Evolutionary conservation across 1,284 basidiomycete species (phyloP).

Genomic region (Puccinia hordei): DNA sequence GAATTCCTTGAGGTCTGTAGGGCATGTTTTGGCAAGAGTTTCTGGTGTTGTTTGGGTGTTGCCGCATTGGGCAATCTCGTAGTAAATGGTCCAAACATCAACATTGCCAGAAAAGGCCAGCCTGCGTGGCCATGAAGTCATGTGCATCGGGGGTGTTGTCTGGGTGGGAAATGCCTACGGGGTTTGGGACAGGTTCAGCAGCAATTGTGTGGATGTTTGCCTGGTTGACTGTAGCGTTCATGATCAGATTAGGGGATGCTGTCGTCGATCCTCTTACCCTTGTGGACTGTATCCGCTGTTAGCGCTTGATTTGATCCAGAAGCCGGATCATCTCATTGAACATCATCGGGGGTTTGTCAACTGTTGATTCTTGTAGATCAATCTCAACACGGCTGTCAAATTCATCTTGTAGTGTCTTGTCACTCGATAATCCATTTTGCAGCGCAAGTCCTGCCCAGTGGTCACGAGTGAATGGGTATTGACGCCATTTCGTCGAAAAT

Average conservation of each 20-base stretch:
- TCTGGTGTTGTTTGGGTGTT: background rate
- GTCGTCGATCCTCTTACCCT: too few species aligned
- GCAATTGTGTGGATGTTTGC: too few species aligned
- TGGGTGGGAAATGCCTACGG: too few species aligned
- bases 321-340: background rate
- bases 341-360: background rate
- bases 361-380: background rate
- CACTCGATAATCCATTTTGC: background rate
- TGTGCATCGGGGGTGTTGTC: slow-evolving; percentile 2
- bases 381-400: background rate
- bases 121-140: background rate
- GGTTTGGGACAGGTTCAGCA: too few species aligned
- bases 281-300: background rate
- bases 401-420: background rate
- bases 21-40: background rate
- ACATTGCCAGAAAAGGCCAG: slow-evolving; percentile 3
- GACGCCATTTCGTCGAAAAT: background rate
- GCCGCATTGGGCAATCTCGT: background rate
- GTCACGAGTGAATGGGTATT: background rate
- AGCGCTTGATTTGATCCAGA: background rate
- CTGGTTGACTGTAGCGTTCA: too few species aligned
- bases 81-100: background rate
- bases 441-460: background rate
- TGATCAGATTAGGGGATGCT: too few species aligned
- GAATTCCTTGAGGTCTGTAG: too few species aligned